Evolutionary conservation across 148 eudicot genomes (phyloP).

Genomic region (Agrostemma githago): DNA sequence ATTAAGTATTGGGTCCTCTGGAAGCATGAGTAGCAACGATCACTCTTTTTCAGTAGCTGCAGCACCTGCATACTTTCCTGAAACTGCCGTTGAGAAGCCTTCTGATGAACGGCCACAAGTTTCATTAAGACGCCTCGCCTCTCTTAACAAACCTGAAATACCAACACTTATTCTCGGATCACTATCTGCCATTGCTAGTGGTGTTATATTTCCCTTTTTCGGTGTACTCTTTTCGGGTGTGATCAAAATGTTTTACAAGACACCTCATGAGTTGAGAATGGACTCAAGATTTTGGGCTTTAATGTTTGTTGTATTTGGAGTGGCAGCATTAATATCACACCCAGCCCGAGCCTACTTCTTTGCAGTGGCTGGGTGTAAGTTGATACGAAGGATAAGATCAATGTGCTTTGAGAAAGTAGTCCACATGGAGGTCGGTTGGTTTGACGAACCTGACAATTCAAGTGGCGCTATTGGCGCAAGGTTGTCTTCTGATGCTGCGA

Average conservation of each 20-base stretch:
- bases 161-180: conserved; percentile 28
- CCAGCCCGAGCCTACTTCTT: conserved; percentile 30
- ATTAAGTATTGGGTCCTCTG: conserved; percentile 48
- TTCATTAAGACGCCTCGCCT: conserved; percentile 27
- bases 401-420: conserved; percentile 68
- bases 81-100: background rate
- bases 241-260: conserved; percentile 28
- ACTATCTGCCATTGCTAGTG: conserved; percentile 25
- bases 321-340: conserved; percentile 23
- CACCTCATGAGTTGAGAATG: conserved; percentile 26
- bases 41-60: conserved; percentile 36
- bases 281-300: conserved; percentile 32
- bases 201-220: conserved; percentile 28
- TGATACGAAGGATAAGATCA: conserved; percentile 35
- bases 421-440: conserved; percentile 80
- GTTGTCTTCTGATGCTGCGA: conserved; percentile 71
- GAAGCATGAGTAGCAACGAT: conserved; percentile 33
- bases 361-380: conserved; percentile 29
- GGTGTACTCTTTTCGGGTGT: conserved; percentile 30
- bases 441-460: conserved; percentile 65
- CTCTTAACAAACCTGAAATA: conserved; percentile 37
- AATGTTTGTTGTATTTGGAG: conserved; percentile 31
- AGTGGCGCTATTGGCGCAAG: conserved; percentile 82
- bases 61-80: conserved; percentile 27
- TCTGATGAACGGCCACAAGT: conserved; percentile 34